Evolutionary conservation across 202 grass and related monocot genomes (phyloP).

Genomic region (Eragrostis tef): DNA sequence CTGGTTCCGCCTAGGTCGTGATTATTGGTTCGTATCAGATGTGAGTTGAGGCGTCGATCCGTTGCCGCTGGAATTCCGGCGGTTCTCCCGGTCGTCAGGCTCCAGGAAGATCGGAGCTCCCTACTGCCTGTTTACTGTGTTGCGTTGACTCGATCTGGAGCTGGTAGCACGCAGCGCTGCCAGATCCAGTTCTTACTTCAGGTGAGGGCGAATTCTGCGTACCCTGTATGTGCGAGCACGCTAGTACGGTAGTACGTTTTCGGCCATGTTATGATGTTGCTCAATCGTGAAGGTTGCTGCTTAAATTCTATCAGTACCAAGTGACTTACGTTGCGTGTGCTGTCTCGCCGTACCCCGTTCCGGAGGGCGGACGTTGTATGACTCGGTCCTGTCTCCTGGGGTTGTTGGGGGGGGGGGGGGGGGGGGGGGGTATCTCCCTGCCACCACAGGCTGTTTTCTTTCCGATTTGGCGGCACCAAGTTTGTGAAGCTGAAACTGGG

Average conservation of each 20-base stretch:
- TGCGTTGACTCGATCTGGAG: constrained; percentile 26
- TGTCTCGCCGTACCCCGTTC: not conserved
- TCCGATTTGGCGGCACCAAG: not conserved
- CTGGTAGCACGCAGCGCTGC: not conserved
- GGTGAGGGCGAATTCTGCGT: not conserved
- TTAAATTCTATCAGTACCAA: not conserved
- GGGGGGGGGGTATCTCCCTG: too few relatives aligned
- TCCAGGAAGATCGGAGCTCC: constrained; percentile 42
- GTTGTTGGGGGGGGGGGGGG: too few relatives aligned
- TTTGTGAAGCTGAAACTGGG: not conserved
- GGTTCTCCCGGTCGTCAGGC: not conserved
- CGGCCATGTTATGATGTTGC: not conserved
- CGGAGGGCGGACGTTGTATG: not conserved
- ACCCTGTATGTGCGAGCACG: not conserved
- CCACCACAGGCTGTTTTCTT: not conserved
- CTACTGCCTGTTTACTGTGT: not conserved
- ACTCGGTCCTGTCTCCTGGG: not conserved
- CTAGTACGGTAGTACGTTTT: not conserved
- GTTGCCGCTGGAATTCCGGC: not conserved
- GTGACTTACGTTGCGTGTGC: not conserved
- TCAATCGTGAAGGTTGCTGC: not conserved
- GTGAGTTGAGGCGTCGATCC: constrained; percentile 3
- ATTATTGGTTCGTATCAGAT: not conserved
- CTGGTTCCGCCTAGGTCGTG: too few relatives aligned
- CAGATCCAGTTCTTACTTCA: constrained; percentile 30